Evolutionary conservation across 345 rosid species (phyloP), one percentile per base, ranked within the genome.

Genomic region (Citrus medica): DNA sequence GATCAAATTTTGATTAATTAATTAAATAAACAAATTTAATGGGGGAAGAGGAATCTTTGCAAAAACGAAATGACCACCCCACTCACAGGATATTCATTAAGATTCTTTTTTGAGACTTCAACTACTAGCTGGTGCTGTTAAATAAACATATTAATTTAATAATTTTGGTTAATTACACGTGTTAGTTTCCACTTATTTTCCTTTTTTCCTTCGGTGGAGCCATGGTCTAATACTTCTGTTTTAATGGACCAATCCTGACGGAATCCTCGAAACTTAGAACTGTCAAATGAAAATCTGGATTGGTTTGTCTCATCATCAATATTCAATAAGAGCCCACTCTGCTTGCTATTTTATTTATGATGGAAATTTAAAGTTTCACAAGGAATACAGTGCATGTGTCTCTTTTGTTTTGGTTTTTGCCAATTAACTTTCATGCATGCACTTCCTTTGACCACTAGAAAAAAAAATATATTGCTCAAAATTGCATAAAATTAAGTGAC

Each of bases 21-120:
- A 77, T 38, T 40, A 19, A 27, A 10, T 6, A 75, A 33, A 35
- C 24, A 55, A 77, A 51, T 37, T 73, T 28, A 30, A 24, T 16
- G 53, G 8, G n/a, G 28, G n/a, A 10, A 21, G 56, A 28, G 24
- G 78, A 76, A 76, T 72, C 80, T 61, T 55, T 46, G 40, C 60
- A 32, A 58, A 66, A 73, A 1, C 22, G 33, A 60, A 9, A 76
- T 35, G 35, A n/a, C 37, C 53, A 14, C 37, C 53, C 71, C 66
- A 16, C n/a, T 53, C 22, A 12, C 32, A 48, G 63, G 42, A 79
- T 79, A 79, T 73, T 51, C 69, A 24, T 17, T 60, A 32, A 65
- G 70, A 64, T 59, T 69, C 71, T 65, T 61, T 16, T 61, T 16
- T 2, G 6, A 32, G 58, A 28, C 21, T 42, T 75, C n/a, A 13